phyloP scores from a whole-genome alignment of 495 filamentous ascomycete genomes.

The Alectoria sarmentosa region DNA sequence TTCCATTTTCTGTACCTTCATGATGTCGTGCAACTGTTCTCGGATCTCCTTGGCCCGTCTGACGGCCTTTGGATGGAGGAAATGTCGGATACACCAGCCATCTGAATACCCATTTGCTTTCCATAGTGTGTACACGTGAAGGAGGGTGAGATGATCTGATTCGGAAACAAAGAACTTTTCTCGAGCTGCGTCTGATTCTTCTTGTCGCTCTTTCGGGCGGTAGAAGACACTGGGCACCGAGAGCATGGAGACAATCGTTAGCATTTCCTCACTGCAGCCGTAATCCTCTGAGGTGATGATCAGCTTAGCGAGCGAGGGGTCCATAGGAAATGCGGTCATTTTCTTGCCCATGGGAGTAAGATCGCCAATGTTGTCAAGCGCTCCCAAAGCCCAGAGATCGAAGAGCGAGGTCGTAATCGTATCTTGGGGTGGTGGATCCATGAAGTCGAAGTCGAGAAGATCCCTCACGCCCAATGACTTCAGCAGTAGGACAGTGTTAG shows the following conservation, averaged over 20 bases:
- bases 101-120: constrained; percentile 84
- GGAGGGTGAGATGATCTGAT: constrained; percentile 90
- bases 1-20: constrained; percentile 87
- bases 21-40: constrained; percentile 89
- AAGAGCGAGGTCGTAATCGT: constrained; percentile 96
- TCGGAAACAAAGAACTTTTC: constrained; percentile 99
- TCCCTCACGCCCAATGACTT: constrained; percentile 95
- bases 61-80: constrained; percentile 86
- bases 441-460: constrained; percentile 95
- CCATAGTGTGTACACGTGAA: constrained; percentile 97
- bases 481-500: constrained; percentile 87
- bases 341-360: constrained; percentile 78
- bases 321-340: constrained; percentile 98
- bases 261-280: constrained; percentile 92
- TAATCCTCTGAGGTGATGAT: constrained; percentile 85
- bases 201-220: constrained; percentile 92
- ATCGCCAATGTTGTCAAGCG: constrained; percentile 87
- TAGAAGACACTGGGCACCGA: constrained; percentile 96
- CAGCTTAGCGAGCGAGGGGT: constrained; percentile 87
- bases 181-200: constrained; percentile 92
- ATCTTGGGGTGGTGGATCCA: constrained; percentile 98
- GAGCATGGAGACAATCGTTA: constrained; percentile 97
- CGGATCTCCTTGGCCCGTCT: constrained; percentile 88
- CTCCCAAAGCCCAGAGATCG: constrained; percentile 95
- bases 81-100: constrained; percentile 86